These are phyloP conservation scores for Kregervanrija pseudodelftensis DNA, from an alignment of 805 yeast species.

Conservation along the genomic window DNA sequence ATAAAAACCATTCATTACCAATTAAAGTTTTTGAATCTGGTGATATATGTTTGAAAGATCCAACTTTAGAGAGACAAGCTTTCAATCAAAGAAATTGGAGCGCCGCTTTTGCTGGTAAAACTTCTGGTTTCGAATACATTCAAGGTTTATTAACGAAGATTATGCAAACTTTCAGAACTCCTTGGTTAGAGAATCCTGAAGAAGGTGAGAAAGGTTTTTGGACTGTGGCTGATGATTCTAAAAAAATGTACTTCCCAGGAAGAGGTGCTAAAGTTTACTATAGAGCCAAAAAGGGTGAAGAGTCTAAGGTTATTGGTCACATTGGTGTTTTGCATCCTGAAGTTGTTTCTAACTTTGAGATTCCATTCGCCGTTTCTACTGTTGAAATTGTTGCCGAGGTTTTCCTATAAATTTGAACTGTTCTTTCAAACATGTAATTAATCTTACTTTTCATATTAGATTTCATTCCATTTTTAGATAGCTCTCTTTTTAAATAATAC, in stretches of 20 bases:
- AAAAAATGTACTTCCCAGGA: constrained; percentile 87
- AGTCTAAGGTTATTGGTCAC: constrained; percentile 60
- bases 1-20: constrained; percentile 92
- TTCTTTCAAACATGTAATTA: no score
- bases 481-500: not conserved
- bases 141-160: constrained; percentile 93
- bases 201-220: constrained; percentile 71
- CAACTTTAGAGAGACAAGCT: constrained; percentile 74
- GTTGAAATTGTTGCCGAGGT: constrained; percentile 88
- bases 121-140: constrained; percentile 88
- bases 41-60: constrained; percentile 84
- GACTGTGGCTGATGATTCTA: constrained; percentile 64
- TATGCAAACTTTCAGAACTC: constrained; percentile 92
- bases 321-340: constrained; percentile 96
- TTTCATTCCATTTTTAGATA: constrained; percentile 1
- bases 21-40: constrained; percentile 93
- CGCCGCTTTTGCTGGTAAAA: constrained; percentile 89
- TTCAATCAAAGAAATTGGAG: constrained; percentile 91
- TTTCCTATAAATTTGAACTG: constrained; percentile 47
- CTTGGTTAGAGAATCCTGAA: constrained; percentile 59
- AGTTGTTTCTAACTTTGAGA: constrained; percentile 77
- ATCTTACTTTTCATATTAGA: not conserved
- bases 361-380: constrained; percentile 87
- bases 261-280: constrained; percentile 88
- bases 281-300: constrained; percentile 55